Evolutionary conservation across 768 basidiomycete genomes (phyloP).

Genomic region (Rhizopogon roseolus): DNA sequence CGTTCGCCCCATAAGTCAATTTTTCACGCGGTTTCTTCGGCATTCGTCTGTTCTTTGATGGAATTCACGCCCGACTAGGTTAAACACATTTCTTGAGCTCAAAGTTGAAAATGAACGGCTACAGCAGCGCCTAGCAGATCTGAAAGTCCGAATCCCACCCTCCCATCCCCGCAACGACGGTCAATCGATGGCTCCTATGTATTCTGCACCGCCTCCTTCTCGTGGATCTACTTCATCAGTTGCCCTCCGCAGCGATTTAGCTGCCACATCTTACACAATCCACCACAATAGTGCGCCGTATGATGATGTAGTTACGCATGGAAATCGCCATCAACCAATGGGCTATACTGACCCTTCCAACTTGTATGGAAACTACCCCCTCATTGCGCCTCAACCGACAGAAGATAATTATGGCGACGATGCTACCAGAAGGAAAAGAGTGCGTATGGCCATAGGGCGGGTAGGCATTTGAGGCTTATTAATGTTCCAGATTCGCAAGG

Average conservation of each 20-base stretch:
- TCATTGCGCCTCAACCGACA: conserved; percentile 5
- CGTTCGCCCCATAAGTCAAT: background rate
- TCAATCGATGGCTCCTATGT: conserved; percentile 18
- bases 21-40: conserved; percentile 2
- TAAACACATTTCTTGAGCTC: conserved; percentile 74
- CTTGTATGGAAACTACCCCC: conserved; percentile 10
- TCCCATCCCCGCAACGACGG: conserved; percentile 11
- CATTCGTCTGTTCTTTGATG: background rate
- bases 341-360: conserved; percentile 17
- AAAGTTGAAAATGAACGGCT: conserved; percentile 85
- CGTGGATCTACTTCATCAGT: conserved; percentile 16
- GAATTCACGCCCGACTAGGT: conserved; percentile 32
- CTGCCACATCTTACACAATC: conserved; percentile 13
- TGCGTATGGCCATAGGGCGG: conserved; percentile 15
- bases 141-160: conserved; percentile 25
- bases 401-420: conserved; percentile 48
- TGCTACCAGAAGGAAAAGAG: conserved; percentile 61
- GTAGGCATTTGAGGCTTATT: conserved; percentile 1
- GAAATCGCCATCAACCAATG: conserved; percentile 7
- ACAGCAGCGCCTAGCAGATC: conserved; percentile 51
- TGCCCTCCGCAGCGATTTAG: conserved; percentile 8
- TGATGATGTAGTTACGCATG: conserved; percentile 9
- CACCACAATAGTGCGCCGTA: conserved; percentile 9
- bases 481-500: conserved; percentile 28
- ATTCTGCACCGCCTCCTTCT: conserved; percentile 19